phyloP scores from a whole-genome alignment of 257 asterid species.

The Solanum chiquidenum region DNA sequence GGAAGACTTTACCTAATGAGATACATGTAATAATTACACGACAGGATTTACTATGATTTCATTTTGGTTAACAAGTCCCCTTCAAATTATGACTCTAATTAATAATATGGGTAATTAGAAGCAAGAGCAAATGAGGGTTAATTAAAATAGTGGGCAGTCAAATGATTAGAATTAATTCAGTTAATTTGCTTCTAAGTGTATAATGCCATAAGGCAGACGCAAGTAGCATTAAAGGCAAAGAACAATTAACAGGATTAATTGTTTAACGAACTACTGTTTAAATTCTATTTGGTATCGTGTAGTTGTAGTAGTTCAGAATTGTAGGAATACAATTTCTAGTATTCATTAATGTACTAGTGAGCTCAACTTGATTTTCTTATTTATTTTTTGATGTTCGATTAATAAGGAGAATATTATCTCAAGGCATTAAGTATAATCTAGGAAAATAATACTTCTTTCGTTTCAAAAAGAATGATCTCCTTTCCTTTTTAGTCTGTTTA shows the following conservation, averaged over 20 bases:
- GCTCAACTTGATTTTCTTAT: neutral
- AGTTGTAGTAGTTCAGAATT: neutral
- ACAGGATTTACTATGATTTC: slow-evolving; percentile 20
- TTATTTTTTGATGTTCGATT: neutral
- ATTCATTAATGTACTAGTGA: neutral
- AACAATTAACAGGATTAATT: neutral
- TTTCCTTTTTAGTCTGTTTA: too few relatives aligned
- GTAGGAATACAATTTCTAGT: neutral
- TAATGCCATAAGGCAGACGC: too few relatives aligned
- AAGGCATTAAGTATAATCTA: too few relatives aligned
- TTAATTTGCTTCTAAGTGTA: neutral
- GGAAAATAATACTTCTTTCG: too few relatives aligned
- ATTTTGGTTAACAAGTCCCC: slow-evolving; percentile 30
- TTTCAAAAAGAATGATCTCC: too few relatives aligned
- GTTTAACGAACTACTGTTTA: too few relatives aligned
- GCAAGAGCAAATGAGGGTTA: slow-evolving; percentile 5
- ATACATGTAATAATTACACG: slow-evolving; percentile 2
- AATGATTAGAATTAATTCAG: slow-evolving; percentile 8
- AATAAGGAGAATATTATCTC: neutral
- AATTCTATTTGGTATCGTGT: neutral
- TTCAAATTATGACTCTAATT: slow-evolving; percentile 18
- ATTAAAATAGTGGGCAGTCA: slow-evolving; percentile 1
- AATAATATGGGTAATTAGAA: slow-evolving; percentile 1
- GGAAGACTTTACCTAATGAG: slow-evolving; percentile 15
- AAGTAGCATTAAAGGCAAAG: neutral